Base-by-base conservation (phyloP, 768 basidiomycete species). In the Lactarius quietus region DNA sequence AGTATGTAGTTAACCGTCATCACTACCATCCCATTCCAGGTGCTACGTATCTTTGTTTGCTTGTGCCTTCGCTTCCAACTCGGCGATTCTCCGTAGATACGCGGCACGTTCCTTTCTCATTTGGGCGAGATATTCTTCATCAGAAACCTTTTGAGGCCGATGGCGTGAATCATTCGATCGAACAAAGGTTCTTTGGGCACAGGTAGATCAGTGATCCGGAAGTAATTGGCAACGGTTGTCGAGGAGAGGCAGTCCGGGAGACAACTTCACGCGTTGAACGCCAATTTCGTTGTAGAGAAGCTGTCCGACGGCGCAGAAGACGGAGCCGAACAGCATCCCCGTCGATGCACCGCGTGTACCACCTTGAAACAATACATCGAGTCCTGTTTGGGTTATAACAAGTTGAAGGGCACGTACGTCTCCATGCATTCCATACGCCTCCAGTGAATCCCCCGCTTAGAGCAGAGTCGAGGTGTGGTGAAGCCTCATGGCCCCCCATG, bases 401-500 rank as follows among this genome's bases (percentile, higher is more conserved):
- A 64, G 39, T n/a, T 39, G 51, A 38, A 48, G 36, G 51, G 5
- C 1, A 78, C 87, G 65, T 70, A 92, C 92, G 81, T 74, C 79
- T 85, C 82, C 84, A 75, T 75, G 82, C 57, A 80, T 81, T 81
- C 48, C 84, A 73, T 12, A 86, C 66, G 2, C 85, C 86, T 52
- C 90, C 93, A 0, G 89, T 79, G 6, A 87, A 68, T 6, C 83
- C 84, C 20, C 93, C 93, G 66, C 91, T 89, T 20, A 90, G 29
- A n/a, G 82, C 83, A 18, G 85, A 88, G 73, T 94, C 93, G 4
- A 90, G 76, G 92, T 74, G 60, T 84, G 81, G 35, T 85, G 79
- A 66, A 76, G 79, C 58, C 90, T 81, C 66, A 91, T 74, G 55
- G 87, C 83, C 48, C 77, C 74, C 80, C 78, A 84, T 28, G 83